Conservation (phyloP, 2,329 filamentous ascomycete genomes). For the Penicillium psychrosexuale region DNA sequence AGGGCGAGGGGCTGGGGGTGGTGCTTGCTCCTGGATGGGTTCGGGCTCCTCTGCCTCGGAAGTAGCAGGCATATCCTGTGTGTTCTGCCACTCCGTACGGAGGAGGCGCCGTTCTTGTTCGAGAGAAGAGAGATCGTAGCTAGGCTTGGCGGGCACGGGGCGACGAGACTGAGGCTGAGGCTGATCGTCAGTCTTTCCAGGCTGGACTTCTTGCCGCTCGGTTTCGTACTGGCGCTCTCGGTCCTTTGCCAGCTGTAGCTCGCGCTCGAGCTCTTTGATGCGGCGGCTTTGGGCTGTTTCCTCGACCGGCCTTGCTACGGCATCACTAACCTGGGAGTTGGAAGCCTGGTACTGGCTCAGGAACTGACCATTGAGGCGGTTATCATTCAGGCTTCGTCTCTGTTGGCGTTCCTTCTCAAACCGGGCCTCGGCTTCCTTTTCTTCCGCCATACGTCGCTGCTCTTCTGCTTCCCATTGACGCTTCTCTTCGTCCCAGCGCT, state of each 20-base stretch:
- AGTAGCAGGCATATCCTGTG: conserved; percentile 30
- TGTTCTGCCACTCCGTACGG: conserved; percentile 54
- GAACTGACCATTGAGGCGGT: conserved; percentile 74
- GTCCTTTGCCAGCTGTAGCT: conserved; percentile 65
- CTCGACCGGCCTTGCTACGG: conserved; percentile 35
- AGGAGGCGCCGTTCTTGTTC: conserved; percentile 60
- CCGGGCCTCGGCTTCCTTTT: conserved; percentile 67
- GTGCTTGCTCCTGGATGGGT: conserved; percentile 13
- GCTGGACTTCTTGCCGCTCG: conserved; percentile 54
- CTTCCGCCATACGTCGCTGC: conserved; percentile 66
- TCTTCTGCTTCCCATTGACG: conserved; percentile 74
- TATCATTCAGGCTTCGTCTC: conserved; percentile 60
- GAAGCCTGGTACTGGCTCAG: conserved; percentile 82
- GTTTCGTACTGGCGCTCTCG: conserved; percentile 63
- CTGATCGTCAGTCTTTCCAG: conserved; percentile 22
- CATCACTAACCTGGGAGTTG: conserved; percentile 57
- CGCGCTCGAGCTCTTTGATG: conserved; percentile 74
- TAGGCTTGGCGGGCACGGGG: conserved; percentile 40
- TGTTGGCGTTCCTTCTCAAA: conserved; percentile 65
- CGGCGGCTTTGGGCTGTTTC: conserved; percentile 61
- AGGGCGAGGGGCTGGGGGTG: conserved; percentile 30
- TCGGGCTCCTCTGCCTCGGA: conserved; percentile 15
- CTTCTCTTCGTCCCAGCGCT: conserved; percentile 53
- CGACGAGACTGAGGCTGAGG: conserved; percentile 29
- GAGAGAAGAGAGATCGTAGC: conserved; percentile 56